Conservation (phyloP, 495 filamentous ascomycete genomes). For the Aspergillus baeticus region DNA sequence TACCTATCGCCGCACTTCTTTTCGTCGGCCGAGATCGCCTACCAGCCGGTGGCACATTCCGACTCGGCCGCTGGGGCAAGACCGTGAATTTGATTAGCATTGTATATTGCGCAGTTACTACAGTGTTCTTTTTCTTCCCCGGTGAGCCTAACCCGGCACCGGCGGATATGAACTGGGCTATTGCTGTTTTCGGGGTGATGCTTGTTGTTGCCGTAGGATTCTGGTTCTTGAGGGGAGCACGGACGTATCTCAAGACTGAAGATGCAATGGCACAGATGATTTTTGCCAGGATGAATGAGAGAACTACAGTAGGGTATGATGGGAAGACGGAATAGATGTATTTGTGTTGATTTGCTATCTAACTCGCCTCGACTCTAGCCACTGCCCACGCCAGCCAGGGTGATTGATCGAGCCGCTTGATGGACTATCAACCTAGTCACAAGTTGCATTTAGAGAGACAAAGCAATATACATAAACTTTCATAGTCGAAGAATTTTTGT, state of each 20-base stretch:
- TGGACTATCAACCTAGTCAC: too few species aligned
- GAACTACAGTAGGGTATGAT: too few species aligned
- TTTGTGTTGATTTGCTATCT: too few species aligned
- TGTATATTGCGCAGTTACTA: conserved; percentile 42
- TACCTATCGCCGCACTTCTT: conserved; percentile 39
- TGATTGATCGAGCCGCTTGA: too few species aligned
- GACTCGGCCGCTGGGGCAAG: conserved; percentile 31
- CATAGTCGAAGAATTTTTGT: too few species aligned
- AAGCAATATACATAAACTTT: too few species aligned
- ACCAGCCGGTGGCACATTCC: conserved; percentile 35
- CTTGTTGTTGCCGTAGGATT: conserved; percentile 41
- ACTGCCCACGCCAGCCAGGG: too few species aligned
- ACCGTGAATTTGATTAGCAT: conserved; percentile 39
- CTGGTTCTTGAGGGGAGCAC: conserved; percentile 38
- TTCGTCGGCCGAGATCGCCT: conserved; percentile 41
- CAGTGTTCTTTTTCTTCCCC: conserved; percentile 48
- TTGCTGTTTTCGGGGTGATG: conserved; percentile 51
- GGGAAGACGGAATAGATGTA: too few species aligned
- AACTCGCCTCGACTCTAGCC: too few species aligned
- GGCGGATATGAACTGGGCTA: conserved; percentile 47
- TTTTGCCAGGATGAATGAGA: conserved; percentile 20
- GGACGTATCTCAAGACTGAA: conserved; percentile 40
- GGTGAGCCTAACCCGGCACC: conserved; percentile 35
- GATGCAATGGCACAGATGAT: conserved; percentile 42
- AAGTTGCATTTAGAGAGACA: too few species aligned